Conservation (phyloP, 2,329 filamentous ascomycete species). For the Talaromyces islandicus region DNA sequence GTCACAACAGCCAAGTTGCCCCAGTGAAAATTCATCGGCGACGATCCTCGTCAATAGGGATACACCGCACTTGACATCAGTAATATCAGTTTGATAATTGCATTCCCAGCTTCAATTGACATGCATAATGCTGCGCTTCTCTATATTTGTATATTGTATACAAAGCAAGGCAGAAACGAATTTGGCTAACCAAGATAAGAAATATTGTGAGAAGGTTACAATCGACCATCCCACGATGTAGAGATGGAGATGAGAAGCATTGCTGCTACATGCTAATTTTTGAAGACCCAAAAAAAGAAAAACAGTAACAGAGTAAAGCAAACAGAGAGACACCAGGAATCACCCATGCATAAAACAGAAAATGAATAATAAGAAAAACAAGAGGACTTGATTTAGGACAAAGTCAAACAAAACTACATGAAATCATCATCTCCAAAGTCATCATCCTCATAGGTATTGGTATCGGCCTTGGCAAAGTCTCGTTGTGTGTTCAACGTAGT, state of each 20-base stretch:
- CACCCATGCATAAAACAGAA: conserved; percentile 10
- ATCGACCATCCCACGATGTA: background rate
- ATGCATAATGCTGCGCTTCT: background rate
- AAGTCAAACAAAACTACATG: conserved; percentile 42
- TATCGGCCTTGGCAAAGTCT: conserved; percentile 56
- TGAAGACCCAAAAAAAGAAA: conserved; percentile 4
- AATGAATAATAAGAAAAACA: conserved; percentile 3
- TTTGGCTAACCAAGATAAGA: background rate
- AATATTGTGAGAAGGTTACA: background rate
- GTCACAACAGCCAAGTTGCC: no score
- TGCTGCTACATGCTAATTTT: background rate
- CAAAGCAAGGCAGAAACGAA: background rate
- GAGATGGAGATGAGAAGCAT: background rate
- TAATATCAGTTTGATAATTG: no score
- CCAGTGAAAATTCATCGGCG: no score
- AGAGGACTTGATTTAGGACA: background rate
- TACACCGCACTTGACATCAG: no score
- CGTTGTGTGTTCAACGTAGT: conserved; percentile 63
- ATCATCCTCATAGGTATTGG: conserved; percentile 74
- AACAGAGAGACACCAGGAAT: conserved; percentile 7
- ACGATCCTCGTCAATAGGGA: no score
- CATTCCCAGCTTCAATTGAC: background rate
- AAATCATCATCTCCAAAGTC: conserved; percentile 63
- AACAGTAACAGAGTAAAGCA: no score
- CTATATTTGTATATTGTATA: background rate